A percentile compares a stretch with the other conserved stretches of the same genome.
These are phyloP conservation scores for Magnusiomyces magnusii DNA, from an alignment of 1,139 yeast species.

Conservation along the genomic window DNA sequence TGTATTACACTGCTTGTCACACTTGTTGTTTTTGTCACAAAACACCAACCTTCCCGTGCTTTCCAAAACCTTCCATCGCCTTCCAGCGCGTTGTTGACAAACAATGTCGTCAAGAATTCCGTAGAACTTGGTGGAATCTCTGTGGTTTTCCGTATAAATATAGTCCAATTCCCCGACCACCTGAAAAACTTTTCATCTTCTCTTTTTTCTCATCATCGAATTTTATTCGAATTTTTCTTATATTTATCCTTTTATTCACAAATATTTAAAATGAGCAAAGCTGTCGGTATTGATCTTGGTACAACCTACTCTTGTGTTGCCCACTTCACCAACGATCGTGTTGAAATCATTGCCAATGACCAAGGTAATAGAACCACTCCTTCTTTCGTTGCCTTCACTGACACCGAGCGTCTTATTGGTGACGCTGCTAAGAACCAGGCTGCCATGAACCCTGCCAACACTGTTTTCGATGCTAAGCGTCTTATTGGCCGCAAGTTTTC, in stretches of 20 bases:
- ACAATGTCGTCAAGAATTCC: not conserved
- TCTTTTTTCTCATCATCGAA: not conserved
- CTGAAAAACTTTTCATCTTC: not conserved
- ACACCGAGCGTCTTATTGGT: slow-evolving; percentile 95
- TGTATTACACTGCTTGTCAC: not conserved
- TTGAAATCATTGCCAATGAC: slow-evolving; percentile 93
- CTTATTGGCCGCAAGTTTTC: slow-evolving; percentile 88
- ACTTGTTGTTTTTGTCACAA: not conserved
- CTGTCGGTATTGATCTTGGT: slow-evolving; percentile 82
- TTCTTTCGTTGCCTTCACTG: slow-evolving; percentile 93
- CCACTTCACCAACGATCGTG: slow-evolving; percentile 82
- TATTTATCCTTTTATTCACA: not conserved
- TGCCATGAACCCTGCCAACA: slow-evolving; percentile 92
- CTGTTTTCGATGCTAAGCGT: slow-evolving; percentile 96
- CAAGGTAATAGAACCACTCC: slow-evolving; percentile 99
- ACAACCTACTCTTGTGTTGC: slow-evolving; percentile 99
- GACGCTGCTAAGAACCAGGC: slow-evolving; percentile 99
- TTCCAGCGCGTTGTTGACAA: not conserved
- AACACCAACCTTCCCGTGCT: too few species aligned
- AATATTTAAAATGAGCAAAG: slow-evolving; percentile 28
- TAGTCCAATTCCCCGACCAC: not conserved
- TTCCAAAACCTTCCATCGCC: not conserved
- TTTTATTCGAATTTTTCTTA: not conserved
- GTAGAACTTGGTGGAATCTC: not conserved
- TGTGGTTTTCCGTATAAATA: not conserved